Evolutionary conservation across 2,329 filamentous ascomycete species (phyloP).

Genomic region (Ilyonectria robusta): DNA sequence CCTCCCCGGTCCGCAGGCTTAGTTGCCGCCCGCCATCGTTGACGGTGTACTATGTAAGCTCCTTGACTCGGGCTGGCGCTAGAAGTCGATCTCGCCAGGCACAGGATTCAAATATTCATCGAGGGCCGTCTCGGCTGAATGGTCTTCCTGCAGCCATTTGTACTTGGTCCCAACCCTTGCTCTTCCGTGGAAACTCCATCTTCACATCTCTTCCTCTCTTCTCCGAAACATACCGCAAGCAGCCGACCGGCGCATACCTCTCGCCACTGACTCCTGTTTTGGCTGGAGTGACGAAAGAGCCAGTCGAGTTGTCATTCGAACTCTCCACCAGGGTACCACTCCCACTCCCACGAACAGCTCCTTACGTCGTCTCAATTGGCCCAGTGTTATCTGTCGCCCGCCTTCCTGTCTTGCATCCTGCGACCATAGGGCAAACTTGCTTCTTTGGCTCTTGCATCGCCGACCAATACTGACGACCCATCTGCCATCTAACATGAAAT

Average conservation of each 20-base stretch:
- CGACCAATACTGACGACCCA: constrained; percentile 25
- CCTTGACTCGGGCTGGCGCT: constrained; percentile 42
- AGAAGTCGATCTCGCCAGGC: constrained; percentile 45
- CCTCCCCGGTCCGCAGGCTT: constrained; percentile 42
- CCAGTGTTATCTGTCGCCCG: constrained; percentile 19
- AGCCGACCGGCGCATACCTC: constrained; percentile 3
- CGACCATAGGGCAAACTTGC: constrained; percentile 30
- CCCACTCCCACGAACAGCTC: constrained; percentile 23
- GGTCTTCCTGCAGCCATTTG: constrained; percentile 21
- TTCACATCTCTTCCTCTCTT: background rate
- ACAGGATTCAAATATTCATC: constrained; percentile 45
- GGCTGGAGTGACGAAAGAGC: constrained; percentile 13
- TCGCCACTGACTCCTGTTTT: constrained; percentile 12
- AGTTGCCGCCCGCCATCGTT: constrained; percentile 47
- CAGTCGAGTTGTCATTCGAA: constrained; percentile 14
- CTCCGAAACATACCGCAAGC: constrained; percentile 7
- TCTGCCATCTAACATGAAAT: constrained; percentile 19
- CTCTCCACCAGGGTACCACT: constrained; percentile 22
- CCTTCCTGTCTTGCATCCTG: constrained; percentile 35
- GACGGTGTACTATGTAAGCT: constrained; percentile 34
- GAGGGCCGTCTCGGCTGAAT: constrained; percentile 38
- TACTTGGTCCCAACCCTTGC: constrained; percentile 20
- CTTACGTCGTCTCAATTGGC: constrained; percentile 30
- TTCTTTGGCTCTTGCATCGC: constrained; percentile 31
- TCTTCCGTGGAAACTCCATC: constrained; percentile 14